phyloP scores from a whole-genome alignment of 2,329 filamentous ascomycete species.

The Hypomyces perniciosus region DNA sequence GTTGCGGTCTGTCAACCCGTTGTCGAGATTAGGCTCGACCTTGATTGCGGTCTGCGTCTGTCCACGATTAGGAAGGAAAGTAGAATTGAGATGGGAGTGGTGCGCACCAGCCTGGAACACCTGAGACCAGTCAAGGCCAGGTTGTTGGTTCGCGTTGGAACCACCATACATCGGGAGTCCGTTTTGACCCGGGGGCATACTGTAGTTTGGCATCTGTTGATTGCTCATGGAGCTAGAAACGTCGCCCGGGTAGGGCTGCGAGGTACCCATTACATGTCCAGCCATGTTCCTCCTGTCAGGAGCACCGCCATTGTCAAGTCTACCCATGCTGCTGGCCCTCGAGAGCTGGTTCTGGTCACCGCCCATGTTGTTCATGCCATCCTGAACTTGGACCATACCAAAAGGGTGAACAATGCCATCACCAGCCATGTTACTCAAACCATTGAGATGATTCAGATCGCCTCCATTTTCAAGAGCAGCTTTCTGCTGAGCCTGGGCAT shows the following conservation, averaged over 20 bases:
- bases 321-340: constrained; percentile 54
- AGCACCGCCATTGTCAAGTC: constrained; percentile 49
- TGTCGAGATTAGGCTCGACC: constrained; percentile 54
- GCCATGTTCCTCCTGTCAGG: constrained; percentile 53
- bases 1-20: constrained; percentile 36
- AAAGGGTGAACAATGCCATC: constrained; percentile 55
- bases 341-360: constrained; percentile 58
- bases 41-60: constrained; percentile 65
- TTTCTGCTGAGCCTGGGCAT: constrained; percentile 56
- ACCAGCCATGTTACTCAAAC: constrained; percentile 51
- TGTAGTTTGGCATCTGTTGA: constrained; percentile 59
- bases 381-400: constrained; percentile 49
- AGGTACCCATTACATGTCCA: constrained; percentile 45
- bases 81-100: constrained; percentile 53
- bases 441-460: constrained; percentile 54
- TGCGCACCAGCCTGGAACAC: constrained; percentile 72
- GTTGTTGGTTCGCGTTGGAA: constrained; percentile 55
- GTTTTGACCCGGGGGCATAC: constrained; percentile 56
- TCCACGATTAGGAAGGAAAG: constrained; percentile 52
- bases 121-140: constrained; percentile 67
- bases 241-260: constrained; percentile 52
- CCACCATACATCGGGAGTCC: constrained; percentile 58
- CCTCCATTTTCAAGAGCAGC: constrained; percentile 47
- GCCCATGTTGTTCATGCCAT: constrained; percentile 54
- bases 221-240: constrained; percentile 58